Evolutionary conservation across 169 alveolate species (phyloP).

Genomic region (Plasmodium falciparum): DNA sequence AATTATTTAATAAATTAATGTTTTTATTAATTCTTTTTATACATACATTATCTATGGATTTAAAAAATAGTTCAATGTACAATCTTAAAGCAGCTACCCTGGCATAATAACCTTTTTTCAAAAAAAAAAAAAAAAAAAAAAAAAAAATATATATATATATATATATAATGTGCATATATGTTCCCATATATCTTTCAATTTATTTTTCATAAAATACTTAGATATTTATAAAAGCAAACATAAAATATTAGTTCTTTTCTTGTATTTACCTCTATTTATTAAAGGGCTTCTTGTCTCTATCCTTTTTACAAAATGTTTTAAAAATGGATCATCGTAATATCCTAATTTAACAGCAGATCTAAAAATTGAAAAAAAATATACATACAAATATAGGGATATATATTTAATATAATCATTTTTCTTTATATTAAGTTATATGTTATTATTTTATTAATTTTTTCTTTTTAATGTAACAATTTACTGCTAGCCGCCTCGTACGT

Average conservation of each 20-base stretch:
- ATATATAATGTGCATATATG: too few species aligned
- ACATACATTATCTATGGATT: slow-evolving; percentile 45
- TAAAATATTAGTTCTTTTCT: background rate
- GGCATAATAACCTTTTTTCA: slow-evolving; percentile 71
- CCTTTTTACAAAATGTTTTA: slow-evolving; percentile 62
- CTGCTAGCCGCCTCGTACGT: slow-evolving; percentile 80
- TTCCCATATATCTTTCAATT: too few species aligned
- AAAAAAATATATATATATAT: too few species aligned
- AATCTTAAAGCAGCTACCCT: slow-evolving; percentile 74
- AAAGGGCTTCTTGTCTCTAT: slow-evolving; percentile 63
- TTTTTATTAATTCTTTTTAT: background rate
- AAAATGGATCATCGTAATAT: slow-evolving; percentile 66
- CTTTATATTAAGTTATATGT: background rate
- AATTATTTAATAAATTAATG: background rate
- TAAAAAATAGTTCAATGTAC: slow-evolving; percentile 72
- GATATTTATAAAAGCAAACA: background rate
- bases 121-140: slow-evolving; percentile 25
- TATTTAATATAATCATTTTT: background rate
- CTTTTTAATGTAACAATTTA: slow-evolving; percentile 62
- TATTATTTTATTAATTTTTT: slow-evolving; percentile 6
- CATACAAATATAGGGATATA: background rate
- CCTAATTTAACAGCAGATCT: slow-evolving; percentile 77
- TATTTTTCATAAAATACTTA: background rate
- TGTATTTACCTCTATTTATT: slow-evolving; percentile 74
- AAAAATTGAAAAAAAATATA: slow-evolving; percentile 1